phyloP scores from a whole-genome alignment of 73 alveolate genomes.

The Paramecium caudatum region DNA sequence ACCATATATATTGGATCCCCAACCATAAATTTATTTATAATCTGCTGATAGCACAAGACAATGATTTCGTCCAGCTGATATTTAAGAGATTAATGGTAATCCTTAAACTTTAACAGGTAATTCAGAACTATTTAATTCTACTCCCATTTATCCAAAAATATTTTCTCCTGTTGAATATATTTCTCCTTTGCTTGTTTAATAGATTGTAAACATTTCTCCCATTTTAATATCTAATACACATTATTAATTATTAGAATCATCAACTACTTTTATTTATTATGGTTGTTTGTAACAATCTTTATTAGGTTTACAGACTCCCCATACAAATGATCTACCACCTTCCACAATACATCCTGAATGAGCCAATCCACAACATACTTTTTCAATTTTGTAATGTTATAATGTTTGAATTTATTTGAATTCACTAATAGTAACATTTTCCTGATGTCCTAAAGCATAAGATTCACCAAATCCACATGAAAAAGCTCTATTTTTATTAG shows the following conservation, averaged over 20 bases:
- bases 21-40: constrained; percentile 79
- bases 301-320: constrained; percentile 68
- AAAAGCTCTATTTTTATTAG: constrained; percentile 71
- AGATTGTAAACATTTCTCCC: constrained; percentile 73
- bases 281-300: constrained; percentile 67
- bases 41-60: constrained; percentile 81
- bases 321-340: constrained; percentile 64
- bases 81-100: constrained; percentile 77
- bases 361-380: constrained; percentile 73
- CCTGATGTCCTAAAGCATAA: constrained; percentile 75
- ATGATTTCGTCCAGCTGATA: constrained; percentile 88
- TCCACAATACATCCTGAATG: constrained; percentile 70
- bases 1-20: constrained; percentile 87
- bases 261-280: constrained; percentile 27
- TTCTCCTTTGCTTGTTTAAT: constrained; percentile 77
- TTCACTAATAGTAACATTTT: constrained; percentile 65
- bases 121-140: constrained; percentile 85
- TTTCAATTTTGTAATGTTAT: constrained; percentile 56
- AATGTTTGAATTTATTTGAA: constrained; percentile 50
- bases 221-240: constrained; percentile 67
- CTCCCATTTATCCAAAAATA: constrained; percentile 93
- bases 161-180: constrained; percentile 95
- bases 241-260: neutral
- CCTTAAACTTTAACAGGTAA: constrained; percentile 35
- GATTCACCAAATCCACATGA: constrained; percentile 79